Conservation (phyloP, 805 yeast genomes). For the Candida cerambycidarum region DNA sequence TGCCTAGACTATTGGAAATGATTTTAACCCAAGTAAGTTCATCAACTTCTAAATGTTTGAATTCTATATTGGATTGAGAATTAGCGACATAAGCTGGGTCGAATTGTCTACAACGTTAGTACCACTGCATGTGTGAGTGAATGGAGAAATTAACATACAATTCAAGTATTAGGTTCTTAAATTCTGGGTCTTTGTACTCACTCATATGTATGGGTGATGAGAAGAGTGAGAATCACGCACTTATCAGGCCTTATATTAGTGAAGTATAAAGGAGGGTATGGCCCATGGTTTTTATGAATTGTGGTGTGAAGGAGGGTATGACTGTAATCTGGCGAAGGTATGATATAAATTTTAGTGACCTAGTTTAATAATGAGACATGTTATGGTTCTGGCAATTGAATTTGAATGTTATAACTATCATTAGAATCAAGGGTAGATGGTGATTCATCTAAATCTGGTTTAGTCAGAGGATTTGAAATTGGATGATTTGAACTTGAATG, state of each 20-base stretch:
- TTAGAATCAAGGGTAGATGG: constrained; percentile 19
- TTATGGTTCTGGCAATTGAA: constrained; percentile 21
- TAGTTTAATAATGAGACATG: no score
- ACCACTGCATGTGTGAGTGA: background rate
- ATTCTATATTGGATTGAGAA: constrained; percentile 8
- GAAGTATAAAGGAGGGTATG: no score
- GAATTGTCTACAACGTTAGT: constrained; percentile 8
- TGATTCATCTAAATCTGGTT: constrained; percentile 11
- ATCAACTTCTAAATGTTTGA: constrained; percentile 23
- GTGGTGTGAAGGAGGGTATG: no score
- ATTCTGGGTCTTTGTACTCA: constrained; percentile 7
- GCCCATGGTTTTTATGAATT: no score
- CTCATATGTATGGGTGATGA: constrained; percentile 1
- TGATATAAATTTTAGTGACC: no score
- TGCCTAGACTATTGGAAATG: constrained; percentile 22
- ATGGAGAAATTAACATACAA: constrained; percentile 9
- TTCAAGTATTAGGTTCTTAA: constrained; percentile 7
- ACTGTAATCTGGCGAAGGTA: no score
- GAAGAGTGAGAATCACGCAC: background rate
- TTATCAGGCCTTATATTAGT: background rate
- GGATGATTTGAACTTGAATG: no score
- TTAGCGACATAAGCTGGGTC: constrained; percentile 8
- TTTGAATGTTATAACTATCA: constrained; percentile 27
- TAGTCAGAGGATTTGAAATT: no score
- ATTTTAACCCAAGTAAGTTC: constrained; percentile 33